Conservation (phyloP, 306 rosid genomes). For the Trifolium subterraneum region DNA sequence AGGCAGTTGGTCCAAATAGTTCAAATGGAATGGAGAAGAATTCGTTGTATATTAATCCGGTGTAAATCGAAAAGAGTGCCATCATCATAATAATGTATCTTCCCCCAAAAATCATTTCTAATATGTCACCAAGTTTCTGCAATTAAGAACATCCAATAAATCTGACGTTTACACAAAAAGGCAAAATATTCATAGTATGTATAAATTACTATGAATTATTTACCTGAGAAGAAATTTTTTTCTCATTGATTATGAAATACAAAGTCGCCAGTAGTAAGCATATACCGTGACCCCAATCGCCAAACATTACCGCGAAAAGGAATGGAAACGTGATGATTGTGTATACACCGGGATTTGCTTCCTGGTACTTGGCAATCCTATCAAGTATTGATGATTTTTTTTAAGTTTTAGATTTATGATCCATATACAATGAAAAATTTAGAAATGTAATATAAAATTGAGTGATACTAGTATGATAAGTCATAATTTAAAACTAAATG, state of each 20-base stretch:
- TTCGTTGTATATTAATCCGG: constrained; percentile 81
- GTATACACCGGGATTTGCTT: constrained; percentile 80
- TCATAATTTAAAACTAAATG: too few species aligned
- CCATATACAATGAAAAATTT: too few species aligned
- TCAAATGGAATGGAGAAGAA: constrained; percentile 84
- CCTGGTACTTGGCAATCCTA: constrained; percentile 84
- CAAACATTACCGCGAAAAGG: constrained; percentile 92
- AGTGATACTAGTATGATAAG: too few species aligned
- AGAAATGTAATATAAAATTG: too few species aligned
- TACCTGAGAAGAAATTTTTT: constrained; percentile 67
- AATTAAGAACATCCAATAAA: constrained; percentile 52
- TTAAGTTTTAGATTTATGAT: too few species aligned
- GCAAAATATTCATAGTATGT: constrained; percentile 17
- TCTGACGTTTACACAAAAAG: constrained; percentile 14
- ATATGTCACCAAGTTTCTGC: constrained; percentile 87
- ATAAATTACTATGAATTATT: constrained; percentile 32
- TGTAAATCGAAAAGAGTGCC: constrained; percentile 87
- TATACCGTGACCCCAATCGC: constrained; percentile 90
- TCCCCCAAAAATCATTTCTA: constrained; percentile 85
- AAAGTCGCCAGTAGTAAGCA: constrained; percentile 77
- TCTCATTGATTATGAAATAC: constrained; percentile 73
- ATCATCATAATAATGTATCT: constrained; percentile 78
- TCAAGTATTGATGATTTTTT: too few species aligned
- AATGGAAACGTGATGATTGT: constrained; percentile 78
- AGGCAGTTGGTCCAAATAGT: constrained; percentile 76